Conservation (phyloP, 176 grass and related monocot genomes). For the Paspalum vaginatum region DNA sequence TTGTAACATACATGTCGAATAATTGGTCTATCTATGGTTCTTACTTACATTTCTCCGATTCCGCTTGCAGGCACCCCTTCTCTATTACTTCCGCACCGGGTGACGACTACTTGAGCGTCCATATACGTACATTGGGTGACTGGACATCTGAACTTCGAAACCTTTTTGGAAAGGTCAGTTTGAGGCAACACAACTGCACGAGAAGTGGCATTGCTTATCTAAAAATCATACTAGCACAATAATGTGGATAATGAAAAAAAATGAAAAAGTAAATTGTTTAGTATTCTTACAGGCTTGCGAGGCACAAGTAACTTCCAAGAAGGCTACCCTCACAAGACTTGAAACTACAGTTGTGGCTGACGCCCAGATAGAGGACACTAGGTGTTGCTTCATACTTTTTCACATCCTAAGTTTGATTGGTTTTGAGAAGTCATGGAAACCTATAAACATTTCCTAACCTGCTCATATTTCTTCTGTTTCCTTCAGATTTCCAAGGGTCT, state of each 20-base stretch:
- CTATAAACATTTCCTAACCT: slow-evolving; percentile 25
- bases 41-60: slow-evolving; percentile 36
- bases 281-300: slow-evolving; percentile 62
- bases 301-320: slow-evolving; percentile 89
- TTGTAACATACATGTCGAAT: slow-evolving; percentile 17
- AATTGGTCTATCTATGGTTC: slow-evolving; percentile 9
- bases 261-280: slow-evolving; percentile 24
- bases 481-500: slow-evolving; percentile 81
- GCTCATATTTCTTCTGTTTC: neutral
- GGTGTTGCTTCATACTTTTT: slow-evolving; percentile 47
- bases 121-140: slow-evolving; percentile 93
- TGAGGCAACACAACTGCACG: slow-evolving; percentile 21
- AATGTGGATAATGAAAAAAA: neutral
- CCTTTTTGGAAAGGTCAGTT: slow-evolving; percentile 90
- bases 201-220: slow-evolving; percentile 22
- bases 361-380: slow-evolving; percentile 66
- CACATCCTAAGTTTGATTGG: slow-evolving; percentile 9
- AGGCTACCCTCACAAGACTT: slow-evolving; percentile 86
- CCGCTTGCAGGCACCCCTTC: slow-evolving; percentile 82
- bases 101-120: slow-evolving; percentile 86
- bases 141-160: slow-evolving; percentile 90
- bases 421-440: neutral
- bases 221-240: slow-evolving; percentile 13
- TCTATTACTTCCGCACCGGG: slow-evolving; percentile 95
- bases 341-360: slow-evolving; percentile 97